Evolutionary conservation across 2,329 filamentous ascomycete species (phyloP), one percentile per base, ranked within the genome.

Genomic region (Chaetothyriales sp.): DNA sequence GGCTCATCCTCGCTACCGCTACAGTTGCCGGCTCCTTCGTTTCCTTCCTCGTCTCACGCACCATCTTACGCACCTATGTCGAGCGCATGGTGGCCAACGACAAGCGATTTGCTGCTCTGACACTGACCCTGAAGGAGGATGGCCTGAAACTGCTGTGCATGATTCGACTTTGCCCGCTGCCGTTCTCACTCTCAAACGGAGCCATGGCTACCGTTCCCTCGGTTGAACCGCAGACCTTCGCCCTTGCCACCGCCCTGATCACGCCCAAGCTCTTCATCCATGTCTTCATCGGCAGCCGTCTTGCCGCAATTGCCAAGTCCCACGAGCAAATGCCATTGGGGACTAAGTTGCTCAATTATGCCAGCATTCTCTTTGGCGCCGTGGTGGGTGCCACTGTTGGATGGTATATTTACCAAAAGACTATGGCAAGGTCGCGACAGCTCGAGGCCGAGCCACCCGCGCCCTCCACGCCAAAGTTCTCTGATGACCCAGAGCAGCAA

Each of bases 161-260:
- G 77, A 92, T 98, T 60, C 79, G 92, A 26, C 77, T 96, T 57
- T 96, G 90, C 62, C 92, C 92, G 1, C 66, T 98, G 53, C 92
- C 92, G 12, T 98, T 94, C 66, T 92, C 85, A 49, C 72, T 96
- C 59, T 89, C 85, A 63, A 98, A 98, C 64, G 92, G 88, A 48
- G 94, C 94, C 54, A 79, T 98, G 50, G 87, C 87, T 26, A 96
- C 92, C 1, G 89, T 98, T 55, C 89, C 89, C 2, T 94, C 84
- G 28, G 86, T 98, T 32, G 77, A 81, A 20, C 84, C 85, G 43
- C 65, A 76, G 53, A 78, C 78, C 46, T 96, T 93, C 69, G 82
- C 81, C 28, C 65, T 88, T 45, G 90, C 92, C 5, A 96, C 90
- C 0, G 82, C 86, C 2, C 70, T 90, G 15, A 81, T 88, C 9